Evolutionary conservation across 2,329 filamentous ascomycete genomes (phyloP), one percentile per base, ranked within the genome.

Genomic region (Nothophaeocryptopus gaeumannii): DNA sequence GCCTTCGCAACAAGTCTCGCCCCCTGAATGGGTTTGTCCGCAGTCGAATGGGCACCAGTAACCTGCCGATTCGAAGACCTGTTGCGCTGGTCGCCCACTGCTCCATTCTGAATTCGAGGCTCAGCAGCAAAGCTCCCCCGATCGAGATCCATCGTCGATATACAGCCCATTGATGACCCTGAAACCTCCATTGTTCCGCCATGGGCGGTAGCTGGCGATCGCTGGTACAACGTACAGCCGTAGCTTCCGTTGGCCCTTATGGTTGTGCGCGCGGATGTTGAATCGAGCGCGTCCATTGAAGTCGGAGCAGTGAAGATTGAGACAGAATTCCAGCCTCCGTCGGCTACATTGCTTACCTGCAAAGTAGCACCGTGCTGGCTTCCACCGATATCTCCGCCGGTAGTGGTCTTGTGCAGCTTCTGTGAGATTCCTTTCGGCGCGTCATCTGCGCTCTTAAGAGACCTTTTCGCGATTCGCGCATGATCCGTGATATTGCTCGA

Each of bases 281-380:
- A 53, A 56, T 50, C 55, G 33, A 56, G 45, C 9, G 49, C 46
- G 39, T 59, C 48, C 57, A 58, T 56, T n/a, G 57, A 54, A 16
- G 57, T 59, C 13, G 44, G 38, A 12, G 48, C 52, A 16, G 48
- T 45, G 29, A 50, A 54, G 7, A 59, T 38, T 10, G 55, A 45
- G 9, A 58, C 37, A 13, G 50, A 29, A 30, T 55, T 50, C 2
- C 39, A 26, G 26, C 37, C 26, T n/a, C 34, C 33, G 12, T 10
- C n/a, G 7, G 33, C 32, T 13, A 4, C 32, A 20, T n/a, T 29
- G 20, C 39, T 52, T 39, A 46, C 39, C 50, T 45, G 20, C 20
- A 26, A 26, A 26, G 20, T 7, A 26, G 20, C 20, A 26, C 7
- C 20, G 20, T 26, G 20, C 20, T 26, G 3, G 20, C 20, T 26